Conservation (phyloP, 140 eudicot species). For the Bidens hawaiensis region DNA sequence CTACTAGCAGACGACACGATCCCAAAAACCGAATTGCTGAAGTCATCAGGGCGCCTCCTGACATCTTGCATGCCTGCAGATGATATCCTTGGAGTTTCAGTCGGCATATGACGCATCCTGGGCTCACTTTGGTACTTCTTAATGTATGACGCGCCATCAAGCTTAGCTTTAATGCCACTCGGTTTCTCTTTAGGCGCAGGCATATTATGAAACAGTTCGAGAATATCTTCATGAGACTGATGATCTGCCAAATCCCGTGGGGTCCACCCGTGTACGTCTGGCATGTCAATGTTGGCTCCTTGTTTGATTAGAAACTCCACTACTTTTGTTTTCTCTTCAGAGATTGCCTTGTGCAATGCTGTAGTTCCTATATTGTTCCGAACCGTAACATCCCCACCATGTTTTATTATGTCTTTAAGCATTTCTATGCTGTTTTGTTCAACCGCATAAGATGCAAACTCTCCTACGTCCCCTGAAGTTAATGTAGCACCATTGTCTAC, state of each 20-base stretch:
- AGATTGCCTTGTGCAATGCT: conserved; percentile 70
- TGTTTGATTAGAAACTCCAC: conserved; percentile 58
- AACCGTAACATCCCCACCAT: conserved; percentile 60
- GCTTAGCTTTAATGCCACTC: conserved; percentile 10
- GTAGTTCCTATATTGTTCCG: conserved; percentile 51
- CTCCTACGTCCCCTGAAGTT: conserved; percentile 57
- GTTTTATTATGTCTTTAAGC: conserved; percentile 52
- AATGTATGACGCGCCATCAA: conserved; percentile 37
- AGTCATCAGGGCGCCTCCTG: conserved; percentile 35
- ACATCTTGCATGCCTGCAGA: conserved; percentile 14
- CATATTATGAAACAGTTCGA: conserved; percentile 32
- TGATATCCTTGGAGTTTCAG: conserved; percentile 20
- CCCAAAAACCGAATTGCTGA: conserved; percentile 64
- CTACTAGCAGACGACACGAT: conserved; percentile 48
- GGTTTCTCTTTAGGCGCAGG: conserved; percentile 30
- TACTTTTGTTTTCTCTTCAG: conserved; percentile 47
- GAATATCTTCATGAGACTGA: conserved; percentile 68
- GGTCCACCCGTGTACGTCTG: conserved; percentile 84
- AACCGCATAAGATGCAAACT: conserved; percentile 62
- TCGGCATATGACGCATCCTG: conserved; percentile 21
- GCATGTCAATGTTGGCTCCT: conserved; percentile 63
- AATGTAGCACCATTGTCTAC: conserved; percentile 65
- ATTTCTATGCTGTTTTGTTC: conserved; percentile 56
- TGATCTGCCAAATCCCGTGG: conserved; percentile 65
- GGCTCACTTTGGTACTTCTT: conserved; percentile 71